phyloP scores from a whole-genome alignment of 2,329 filamentous ascomycete species.

The Colletotrichum melonis region DNA sequence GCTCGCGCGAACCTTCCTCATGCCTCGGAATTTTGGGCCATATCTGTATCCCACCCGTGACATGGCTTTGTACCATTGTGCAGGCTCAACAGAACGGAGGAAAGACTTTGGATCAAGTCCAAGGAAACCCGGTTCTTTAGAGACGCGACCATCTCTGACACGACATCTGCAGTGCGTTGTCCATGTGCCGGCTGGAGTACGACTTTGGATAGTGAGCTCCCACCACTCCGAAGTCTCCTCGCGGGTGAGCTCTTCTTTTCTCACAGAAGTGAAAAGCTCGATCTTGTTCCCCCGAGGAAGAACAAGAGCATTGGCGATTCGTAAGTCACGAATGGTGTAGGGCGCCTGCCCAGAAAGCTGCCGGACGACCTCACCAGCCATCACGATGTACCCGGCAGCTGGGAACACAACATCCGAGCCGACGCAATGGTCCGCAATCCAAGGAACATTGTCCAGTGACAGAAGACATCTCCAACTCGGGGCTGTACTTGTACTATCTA shows the following conservation, averaged over 20 bases:
- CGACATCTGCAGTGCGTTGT: slow-evolving; percentile 4
- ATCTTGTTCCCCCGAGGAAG: neutral
- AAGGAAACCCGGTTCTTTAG: neutral
- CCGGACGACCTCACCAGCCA: slow-evolving; percentile 42
- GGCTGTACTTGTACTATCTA: slow-evolving; percentile 44
- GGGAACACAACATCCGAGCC: slow-evolving; percentile 54
- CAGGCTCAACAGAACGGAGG: neutral
- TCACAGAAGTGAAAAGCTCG: neutral
- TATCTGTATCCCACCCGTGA: slow-evolving; percentile 14
- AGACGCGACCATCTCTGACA: neutral
- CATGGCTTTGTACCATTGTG: slow-evolving; percentile 19
- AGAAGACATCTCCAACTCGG: slow-evolving; percentile 56
- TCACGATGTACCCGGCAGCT: slow-evolving; percentile 54
- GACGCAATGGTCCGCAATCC: slow-evolving; percentile 58
- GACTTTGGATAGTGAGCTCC: slow-evolving; percentile 17
- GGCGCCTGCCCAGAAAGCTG: neutral
- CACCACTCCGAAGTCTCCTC: slow-evolving; percentile 1
- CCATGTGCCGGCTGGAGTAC: neutral
- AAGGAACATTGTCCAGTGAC: slow-evolving; percentile 50
- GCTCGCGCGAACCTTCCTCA: neutral
- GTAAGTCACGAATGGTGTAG: neutral
- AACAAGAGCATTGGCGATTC: slow-evolving; percentile 4
- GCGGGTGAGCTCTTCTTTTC: neutral
- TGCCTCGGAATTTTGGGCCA: neutral
- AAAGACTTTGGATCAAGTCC: neutral